Percentiles rank a stretch among this genome's conserved stretches.
Conservation (phyloP, 2,329 filamentous ascomycete species). For the Fusarium sp. region DNA sequence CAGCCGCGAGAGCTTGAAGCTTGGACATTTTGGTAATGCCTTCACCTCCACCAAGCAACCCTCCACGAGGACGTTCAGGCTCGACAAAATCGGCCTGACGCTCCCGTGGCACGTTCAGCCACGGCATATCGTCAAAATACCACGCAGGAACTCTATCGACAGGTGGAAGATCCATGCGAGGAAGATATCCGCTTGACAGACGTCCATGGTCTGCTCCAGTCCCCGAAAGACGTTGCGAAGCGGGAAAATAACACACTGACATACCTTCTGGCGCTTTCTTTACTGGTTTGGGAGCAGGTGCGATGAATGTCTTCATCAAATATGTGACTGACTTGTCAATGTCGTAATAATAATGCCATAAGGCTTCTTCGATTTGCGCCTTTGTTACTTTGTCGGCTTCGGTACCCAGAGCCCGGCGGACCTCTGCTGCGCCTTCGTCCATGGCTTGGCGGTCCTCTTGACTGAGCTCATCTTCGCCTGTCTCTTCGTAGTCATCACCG, state of each 20-base stretch:
- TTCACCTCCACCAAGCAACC: conserved; percentile 82
- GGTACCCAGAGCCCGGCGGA: conserved; percentile 73
- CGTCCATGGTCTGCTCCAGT: conserved; percentile 52
- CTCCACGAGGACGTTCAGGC: conserved; percentile 66
- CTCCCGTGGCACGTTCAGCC: conserved; percentile 78
- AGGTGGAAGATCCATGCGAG: conserved; percentile 33
- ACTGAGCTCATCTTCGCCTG: conserved; percentile 61
- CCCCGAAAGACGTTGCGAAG: conserved; percentile 45
- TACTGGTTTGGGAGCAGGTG: conserved; percentile 58
- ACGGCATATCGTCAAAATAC: conserved; percentile 89
- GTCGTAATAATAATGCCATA: conserved; percentile 98
- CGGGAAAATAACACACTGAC: conserved; percentile 54
- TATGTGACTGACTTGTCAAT: conserved; percentile 87
- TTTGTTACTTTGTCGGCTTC: conserved; percentile 68
- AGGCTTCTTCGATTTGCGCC: conserved; percentile 83
- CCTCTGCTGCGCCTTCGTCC: conserved; percentile 73
- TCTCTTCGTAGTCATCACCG: conserved; percentile 59
- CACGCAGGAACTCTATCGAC: conserved; percentile 52
- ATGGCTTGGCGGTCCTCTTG: conserved; percentile 65
- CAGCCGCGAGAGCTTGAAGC: conserved; percentile 87
- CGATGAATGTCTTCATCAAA: conserved; percentile 74
- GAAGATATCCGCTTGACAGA: conserved; percentile 24
- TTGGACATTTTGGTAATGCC: conserved; percentile 83
- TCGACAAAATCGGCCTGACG: conserved; percentile 75
- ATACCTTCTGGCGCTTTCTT: conserved; percentile 61